phyloP scores from a whole-genome alignment of 2,329 filamentous ascomycete genomes.

The Cladosporium sp. region DNA sequence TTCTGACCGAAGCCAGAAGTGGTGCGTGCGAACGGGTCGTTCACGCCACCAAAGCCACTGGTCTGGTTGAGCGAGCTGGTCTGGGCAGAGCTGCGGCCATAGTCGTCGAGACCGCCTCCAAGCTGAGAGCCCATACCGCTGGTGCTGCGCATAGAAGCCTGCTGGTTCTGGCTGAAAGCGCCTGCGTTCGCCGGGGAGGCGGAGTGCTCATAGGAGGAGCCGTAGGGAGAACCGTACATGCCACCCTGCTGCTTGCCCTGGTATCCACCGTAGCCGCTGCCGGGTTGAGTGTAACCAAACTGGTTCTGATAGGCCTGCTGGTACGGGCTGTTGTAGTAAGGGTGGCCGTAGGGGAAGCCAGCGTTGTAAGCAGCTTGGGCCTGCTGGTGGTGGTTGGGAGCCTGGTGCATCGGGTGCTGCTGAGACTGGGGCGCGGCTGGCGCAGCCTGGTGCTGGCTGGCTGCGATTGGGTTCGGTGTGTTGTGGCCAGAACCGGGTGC shows the following conservation, averaged over 20 bases:
- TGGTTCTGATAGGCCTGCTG: constrained; percentile 62
- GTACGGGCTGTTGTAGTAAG: constrained; percentile 59
- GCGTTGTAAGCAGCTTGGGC: constrained; percentile 36
- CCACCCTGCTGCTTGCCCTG: constrained; percentile 42
- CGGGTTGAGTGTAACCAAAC: constrained; percentile 42
- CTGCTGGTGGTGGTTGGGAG: constrained; percentile 38
- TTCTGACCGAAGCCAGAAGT: constrained; percentile 53
- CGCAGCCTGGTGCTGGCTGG: constrained; percentile 51
- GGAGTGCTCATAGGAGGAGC: constrained; percentile 58
- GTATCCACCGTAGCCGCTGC: constrained; percentile 42
- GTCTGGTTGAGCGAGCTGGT: constrained; percentile 52
- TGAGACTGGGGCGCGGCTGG: constrained; percentile 40
- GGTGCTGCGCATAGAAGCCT: constrained; percentile 41
- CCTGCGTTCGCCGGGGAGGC: constrained; percentile 60
- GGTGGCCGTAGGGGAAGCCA: constrained; percentile 58
- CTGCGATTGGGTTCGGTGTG: constrained; percentile 75
- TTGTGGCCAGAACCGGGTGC: constrained; percentile 82
- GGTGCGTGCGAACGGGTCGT: constrained; percentile 57
- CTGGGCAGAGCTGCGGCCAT: constrained; percentile 51
- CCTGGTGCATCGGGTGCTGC: constrained; percentile 25
- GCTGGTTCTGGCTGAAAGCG: constrained; percentile 44
- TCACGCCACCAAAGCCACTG: constrained; percentile 49
- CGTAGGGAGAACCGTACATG: constrained; percentile 60
- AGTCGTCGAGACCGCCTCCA: constrained; percentile 53
- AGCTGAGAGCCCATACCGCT: constrained; percentile 34